These are phyloP conservation scores for Candolleomyces eurysporus DNA, from an alignment of 768 basidiomycete species.

Conservation along the genomic window DNA sequence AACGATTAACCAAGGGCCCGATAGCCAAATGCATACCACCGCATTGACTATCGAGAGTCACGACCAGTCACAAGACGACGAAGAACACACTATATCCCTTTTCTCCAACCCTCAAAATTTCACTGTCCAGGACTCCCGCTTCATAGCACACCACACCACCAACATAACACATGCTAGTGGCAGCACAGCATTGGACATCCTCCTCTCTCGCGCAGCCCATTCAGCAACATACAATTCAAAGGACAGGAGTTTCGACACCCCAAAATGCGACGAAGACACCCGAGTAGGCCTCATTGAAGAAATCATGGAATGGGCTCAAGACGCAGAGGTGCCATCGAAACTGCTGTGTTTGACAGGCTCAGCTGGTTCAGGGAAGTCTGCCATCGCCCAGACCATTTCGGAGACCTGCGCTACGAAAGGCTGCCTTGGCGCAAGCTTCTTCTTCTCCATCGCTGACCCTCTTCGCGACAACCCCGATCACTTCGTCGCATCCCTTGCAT, in stretches of 20 bases:
- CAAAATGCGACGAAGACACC: not conserved
- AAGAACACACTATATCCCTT: too few relatives aligned
- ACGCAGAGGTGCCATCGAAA: not conserved
- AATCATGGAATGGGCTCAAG: not conserved
- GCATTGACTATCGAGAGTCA: too few relatives aligned
- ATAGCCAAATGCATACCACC: too few relatives aligned
- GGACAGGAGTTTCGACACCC: not conserved
- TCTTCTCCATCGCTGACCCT: not conserved
- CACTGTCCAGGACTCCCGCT: too few relatives aligned
- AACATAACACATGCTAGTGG: too few relatives aligned
- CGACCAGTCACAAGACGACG: too few relatives aligned
- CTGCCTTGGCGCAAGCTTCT: constrained; percentile 1
- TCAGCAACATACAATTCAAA: not conserved
- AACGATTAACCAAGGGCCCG: too few relatives aligned
- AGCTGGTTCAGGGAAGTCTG: constrained; percentile 6
- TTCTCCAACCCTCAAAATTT: too few relatives aligned
- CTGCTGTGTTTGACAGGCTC: constrained; percentile 4
- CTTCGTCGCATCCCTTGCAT: constrained; percentile 3
- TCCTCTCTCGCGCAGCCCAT: too few relatives aligned
- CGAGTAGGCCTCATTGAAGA: not conserved
- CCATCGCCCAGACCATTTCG: constrained; percentile 5
- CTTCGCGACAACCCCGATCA: not conserved
- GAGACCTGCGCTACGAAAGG: not conserved
- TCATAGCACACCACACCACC: too few relatives aligned
- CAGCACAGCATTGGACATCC: too few relatives aligned